phyloP scores from a whole-genome alignment of 371 early-diverging fungal species.

The Mucor indicus region DNA sequence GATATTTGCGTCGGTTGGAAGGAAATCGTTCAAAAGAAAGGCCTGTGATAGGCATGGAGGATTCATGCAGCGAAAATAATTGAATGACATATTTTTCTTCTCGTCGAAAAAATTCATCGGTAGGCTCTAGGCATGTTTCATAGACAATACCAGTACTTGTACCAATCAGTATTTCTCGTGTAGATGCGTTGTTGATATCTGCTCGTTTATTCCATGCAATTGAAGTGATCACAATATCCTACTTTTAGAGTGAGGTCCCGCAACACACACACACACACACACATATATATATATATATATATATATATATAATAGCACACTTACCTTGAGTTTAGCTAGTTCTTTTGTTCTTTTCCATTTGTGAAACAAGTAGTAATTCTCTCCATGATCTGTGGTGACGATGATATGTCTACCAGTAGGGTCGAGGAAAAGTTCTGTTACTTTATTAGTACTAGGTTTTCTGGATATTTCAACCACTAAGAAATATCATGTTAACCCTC shows the following conservation, averaged over 20 bases:
- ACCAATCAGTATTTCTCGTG: constrained; percentile 80
- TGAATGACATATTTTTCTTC: constrained; percentile 78
- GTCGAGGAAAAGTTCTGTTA: constrained; percentile 75
- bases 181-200: constrained; percentile 56
- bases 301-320: constrained; percentile 56
- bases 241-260: too few relatives aligned
- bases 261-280: too few relatives aligned
- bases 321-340: constrained; percentile 69
- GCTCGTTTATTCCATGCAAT: constrained; percentile 85
- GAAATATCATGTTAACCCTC: background rate
- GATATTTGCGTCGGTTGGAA: constrained; percentile 54
- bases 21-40: constrained; percentile 77
- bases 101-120: constrained; percentile 78
- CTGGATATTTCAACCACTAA: constrained; percentile 75
- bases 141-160: constrained; percentile 80
- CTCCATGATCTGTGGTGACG: constrained; percentile 79
- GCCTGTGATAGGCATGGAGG: constrained; percentile 70
- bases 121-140: constrained; percentile 82
- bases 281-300: too few relatives aligned
- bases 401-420: constrained; percentile 86
- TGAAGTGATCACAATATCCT: constrained; percentile 45
- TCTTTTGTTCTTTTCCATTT: constrained; percentile 73
- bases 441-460: constrained; percentile 55
- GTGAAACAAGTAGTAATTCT: constrained; percentile 80
- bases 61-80: constrained; percentile 55